Conservation (phyloP, 1,284 basidiomycete species). For the Ustilago crameri region DNA sequence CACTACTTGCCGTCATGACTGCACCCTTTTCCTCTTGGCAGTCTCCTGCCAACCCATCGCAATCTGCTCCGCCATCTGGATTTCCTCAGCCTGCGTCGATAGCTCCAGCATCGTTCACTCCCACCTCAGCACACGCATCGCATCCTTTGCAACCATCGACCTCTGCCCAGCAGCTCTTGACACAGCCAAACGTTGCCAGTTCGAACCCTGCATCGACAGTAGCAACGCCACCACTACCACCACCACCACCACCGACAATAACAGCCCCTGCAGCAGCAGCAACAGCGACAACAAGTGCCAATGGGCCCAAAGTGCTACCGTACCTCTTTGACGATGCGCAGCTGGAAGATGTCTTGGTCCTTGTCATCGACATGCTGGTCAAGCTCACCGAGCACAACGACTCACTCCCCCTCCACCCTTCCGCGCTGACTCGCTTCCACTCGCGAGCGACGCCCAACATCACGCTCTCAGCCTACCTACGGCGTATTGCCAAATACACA, state of each 20-base stretch:
- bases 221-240: neutral
- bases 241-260: neutral
- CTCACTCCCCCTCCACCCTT: slow-evolving; percentile 63
- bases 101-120: slow-evolving; percentile 18
- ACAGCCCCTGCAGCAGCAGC: slow-evolving; percentile 1
- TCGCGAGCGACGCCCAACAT: slow-evolving; percentile 66
- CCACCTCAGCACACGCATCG: slow-evolving; percentile 21
- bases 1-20: slow-evolving; percentile 25
- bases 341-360: slow-evolving; percentile 60
- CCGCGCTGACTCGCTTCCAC: slow-evolving; percentile 66
- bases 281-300: slow-evolving; percentile 6
- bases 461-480: slow-evolving; percentile 60
- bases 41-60: slow-evolving; percentile 1
- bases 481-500: slow-evolving; percentile 66
- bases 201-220: slow-evolving; percentile 2
- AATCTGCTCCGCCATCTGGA: slow-evolving; percentile 3
- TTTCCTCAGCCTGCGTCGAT: slow-evolving; percentile 14
- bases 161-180: slow-evolving; percentile 4
- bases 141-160: slow-evolving; percentile 17
- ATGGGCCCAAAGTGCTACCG: slow-evolving; percentile 46
- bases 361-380: slow-evolving; percentile 66
- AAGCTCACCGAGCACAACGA: slow-evolving; percentile 66
- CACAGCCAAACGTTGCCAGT: neutral
- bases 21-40: slow-evolving; percentile 16
- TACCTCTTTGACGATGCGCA: slow-evolving; percentile 63